Conservation (phyloP, 1,284 basidiomycete species). For the Malassezia furfur region DNA sequence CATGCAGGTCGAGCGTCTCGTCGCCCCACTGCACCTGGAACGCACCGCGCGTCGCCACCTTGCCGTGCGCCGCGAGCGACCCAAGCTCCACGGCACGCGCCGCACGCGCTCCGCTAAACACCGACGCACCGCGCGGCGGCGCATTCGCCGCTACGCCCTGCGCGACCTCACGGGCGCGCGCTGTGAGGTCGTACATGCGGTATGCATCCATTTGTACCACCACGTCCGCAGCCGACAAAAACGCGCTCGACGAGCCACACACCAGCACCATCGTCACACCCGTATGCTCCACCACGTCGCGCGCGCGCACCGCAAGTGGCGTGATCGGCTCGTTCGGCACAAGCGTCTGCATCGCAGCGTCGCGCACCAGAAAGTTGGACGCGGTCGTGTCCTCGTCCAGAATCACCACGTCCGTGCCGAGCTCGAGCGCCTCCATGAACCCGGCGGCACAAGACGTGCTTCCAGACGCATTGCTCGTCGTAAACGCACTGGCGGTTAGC, state of each 20-base stretch:
- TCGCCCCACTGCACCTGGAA: conserved; percentile 5
- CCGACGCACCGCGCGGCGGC: background rate
- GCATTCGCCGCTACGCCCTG: background rate
- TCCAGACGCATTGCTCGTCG: conserved; percentile 19
- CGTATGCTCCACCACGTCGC: background rate
- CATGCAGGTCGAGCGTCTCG: conserved; percentile 1
- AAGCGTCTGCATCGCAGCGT: conserved; percentile 11
- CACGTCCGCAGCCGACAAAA: conserved; percentile 12
- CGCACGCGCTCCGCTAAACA: background rate
- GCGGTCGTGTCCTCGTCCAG: conserved; percentile 21
- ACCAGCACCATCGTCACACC: conserved; percentile 15
- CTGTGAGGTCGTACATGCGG: conserved; percentile 10
- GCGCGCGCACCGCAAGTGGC: conserved; percentile 13
- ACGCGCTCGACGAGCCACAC: conserved; percentile 17
- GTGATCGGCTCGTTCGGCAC: conserved; percentile 19
- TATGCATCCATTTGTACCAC: conserved; percentile 19
- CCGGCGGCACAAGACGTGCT: conserved; percentile 19
- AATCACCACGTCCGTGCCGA: conserved; percentile 13
- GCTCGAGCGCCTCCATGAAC: conserved; percentile 18
- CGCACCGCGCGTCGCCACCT: background rate
- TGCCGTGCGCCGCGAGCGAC: conserved; percentile 2
- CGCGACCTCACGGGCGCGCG: background rate
- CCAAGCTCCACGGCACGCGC: background rate
- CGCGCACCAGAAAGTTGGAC: conserved; percentile 19
- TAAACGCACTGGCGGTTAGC: background rate